These are phyloP conservation scores for Talaromyces pinophilus DNA, from an alignment of 2,329 filamentous ascomycete species.

Conservation along the genomic window DNA sequence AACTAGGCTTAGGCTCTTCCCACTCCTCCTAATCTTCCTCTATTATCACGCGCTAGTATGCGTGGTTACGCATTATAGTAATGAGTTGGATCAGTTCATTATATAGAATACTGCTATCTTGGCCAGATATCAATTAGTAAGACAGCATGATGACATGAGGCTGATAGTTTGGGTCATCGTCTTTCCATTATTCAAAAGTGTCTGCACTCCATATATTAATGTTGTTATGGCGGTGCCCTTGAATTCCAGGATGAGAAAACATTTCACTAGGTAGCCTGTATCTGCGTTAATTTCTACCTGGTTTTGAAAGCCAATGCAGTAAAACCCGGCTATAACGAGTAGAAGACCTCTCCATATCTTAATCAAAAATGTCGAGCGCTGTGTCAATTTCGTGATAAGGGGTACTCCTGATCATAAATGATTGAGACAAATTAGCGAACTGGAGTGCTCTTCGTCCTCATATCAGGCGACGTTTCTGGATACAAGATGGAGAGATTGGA, in stretches of 20 bases:
- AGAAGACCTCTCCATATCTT: too few relatives aligned
- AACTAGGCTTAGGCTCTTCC: not conserved
- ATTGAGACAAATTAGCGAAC: too few relatives aligned
- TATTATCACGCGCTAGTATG: constrained; percentile 4
- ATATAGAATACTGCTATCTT: not conserved
- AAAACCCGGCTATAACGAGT: too few relatives aligned
- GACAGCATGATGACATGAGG: constrained; percentile 6
- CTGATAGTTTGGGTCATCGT: not conserved
- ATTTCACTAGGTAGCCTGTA: not conserved
- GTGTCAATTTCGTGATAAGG: too few relatives aligned
- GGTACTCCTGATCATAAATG: too few relatives aligned
- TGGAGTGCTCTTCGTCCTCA: too few relatives aligned
- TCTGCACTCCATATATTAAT: not conserved
- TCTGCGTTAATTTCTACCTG: not conserved
- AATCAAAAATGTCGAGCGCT: too few relatives aligned
- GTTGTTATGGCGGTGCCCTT: not conserved
- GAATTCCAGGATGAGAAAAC: not conserved
- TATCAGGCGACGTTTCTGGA: too few relatives aligned
- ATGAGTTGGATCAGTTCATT: constrained; percentile 1
- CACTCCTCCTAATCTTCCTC: not conserved
- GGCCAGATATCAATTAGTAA: not conserved
- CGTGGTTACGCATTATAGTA: not conserved
- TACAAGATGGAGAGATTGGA: too few relatives aligned
- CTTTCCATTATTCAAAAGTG: not conserved
- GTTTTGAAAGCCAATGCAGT: not conserved